phyloP scores from a whole-genome alignment of 2,329 filamentous ascomycete species.

The Zymoseptoria ardabiliae region DNA sequence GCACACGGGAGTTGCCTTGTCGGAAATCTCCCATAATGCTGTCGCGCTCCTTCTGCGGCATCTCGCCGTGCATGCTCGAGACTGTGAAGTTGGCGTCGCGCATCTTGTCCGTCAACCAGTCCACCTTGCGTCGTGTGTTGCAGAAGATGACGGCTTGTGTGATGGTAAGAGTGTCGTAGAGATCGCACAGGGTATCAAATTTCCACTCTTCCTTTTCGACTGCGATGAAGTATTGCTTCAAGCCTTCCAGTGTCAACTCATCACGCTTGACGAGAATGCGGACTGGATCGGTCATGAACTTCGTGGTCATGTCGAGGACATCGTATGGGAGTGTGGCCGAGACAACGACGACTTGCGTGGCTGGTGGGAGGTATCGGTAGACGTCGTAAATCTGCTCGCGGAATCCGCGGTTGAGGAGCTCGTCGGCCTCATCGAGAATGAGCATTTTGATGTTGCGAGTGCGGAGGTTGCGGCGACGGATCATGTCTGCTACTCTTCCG shows the following conservation, averaged over 20 bases:
- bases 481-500: conserved; percentile 88
- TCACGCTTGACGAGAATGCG: conserved; percentile 97
- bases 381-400: conserved; percentile 99
- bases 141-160: conserved; percentile 99
- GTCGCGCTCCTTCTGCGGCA: conserved; percentile 97
- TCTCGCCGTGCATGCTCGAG: conserved; percentile 97
- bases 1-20: conserved; percentile 88
- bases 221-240: conserved; percentile 99
- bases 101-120: conserved; percentile 99
- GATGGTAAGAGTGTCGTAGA: conserved; percentile 97
- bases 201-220: conserved; percentile 99
- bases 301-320: conserved; percentile 97
- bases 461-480: conserved; percentile 63
- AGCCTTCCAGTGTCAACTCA: conserved; percentile 90
- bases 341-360: conserved; percentile 96
- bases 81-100: conserved; percentile 98
- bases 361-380: conserved; percentile 90
- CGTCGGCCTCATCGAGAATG: conserved; percentile 68
- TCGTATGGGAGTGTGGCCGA: conserved; percentile 96
- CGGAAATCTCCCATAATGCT: conserved; percentile 99
- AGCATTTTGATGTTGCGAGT: conserved; percentile 74
- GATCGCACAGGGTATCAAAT: conserved; percentile 95
- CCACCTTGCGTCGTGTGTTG: conserved; percentile 97
- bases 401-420: conserved; percentile 86
- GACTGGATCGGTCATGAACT: conserved; percentile 98